phyloP scores from a whole-genome alignment of 2,329 filamentous ascomycete genomes.

The Mycosphaerella sp. region DNA sequence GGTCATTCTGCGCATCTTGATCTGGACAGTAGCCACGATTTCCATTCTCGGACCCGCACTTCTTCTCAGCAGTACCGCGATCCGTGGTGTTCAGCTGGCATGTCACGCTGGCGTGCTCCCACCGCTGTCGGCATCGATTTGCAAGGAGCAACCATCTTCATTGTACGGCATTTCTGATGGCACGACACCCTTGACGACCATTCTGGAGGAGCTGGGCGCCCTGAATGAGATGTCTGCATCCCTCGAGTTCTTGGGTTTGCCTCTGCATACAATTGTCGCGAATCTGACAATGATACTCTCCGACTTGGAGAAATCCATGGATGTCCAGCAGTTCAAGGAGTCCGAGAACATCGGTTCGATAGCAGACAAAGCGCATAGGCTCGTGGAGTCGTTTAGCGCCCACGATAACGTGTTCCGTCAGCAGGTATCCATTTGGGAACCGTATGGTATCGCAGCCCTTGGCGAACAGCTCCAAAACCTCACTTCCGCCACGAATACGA shows the following conservation, averaged over 20 bases:
- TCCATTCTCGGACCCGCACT: slow-evolving; percentile 2
- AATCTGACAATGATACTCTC: slow-evolving; percentile 7
- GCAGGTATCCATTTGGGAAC: neutral
- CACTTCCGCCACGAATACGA: neutral
- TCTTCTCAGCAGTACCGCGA: neutral
- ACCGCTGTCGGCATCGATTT: neutral
- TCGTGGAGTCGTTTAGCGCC: slow-evolving; percentile 8
- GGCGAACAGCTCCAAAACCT: neutral
- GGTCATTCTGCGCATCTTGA: neutral
- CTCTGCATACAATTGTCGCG: slow-evolving; percentile 6
- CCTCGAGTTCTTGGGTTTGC: slow-evolving; percentile 11
- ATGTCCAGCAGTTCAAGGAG: neutral
- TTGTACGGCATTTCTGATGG: neutral
- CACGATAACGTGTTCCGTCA: slow-evolving; percentile 7
- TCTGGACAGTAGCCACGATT: neutral
- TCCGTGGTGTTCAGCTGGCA: neutral
- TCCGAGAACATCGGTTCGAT: neutral
- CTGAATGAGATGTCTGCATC: slow-evolving; percentile 7
- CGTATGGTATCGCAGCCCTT: slow-evolving; percentile 3
- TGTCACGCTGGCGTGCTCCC: neutral
- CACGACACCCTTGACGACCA: slow-evolving; percentile 7
- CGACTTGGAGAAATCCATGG: neutral
- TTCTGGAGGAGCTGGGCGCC: slow-evolving; percentile 3
- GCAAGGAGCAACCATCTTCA: neutral
- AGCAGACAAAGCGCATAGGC: neutral